Percentiles rank a stretch among this genome's conserved stretches.
Evolutionary conservation across 1,139 yeast species (phyloP).

Genomic region (Hyphopichia wangnamkhiaoensis): DNA sequence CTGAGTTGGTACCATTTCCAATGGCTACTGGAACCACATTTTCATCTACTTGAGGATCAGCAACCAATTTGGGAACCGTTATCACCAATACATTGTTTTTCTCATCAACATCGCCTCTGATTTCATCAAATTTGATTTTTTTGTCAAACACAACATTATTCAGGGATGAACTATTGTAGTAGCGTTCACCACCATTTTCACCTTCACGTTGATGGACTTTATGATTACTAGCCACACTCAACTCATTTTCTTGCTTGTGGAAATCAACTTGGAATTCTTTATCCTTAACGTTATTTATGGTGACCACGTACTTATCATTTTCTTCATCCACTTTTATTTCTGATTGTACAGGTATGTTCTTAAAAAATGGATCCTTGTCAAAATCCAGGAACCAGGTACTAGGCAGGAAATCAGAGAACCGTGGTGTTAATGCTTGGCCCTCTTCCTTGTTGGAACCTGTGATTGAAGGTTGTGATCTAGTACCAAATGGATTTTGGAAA

Average conservation of each 20-base stretch:
- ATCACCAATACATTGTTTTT: conserved; percentile 18
- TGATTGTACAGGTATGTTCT: not conserved
- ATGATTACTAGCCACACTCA: conserved; percentile 19
- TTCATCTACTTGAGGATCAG: conserved; percentile 21
- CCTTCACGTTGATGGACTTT: conserved; percentile 11
- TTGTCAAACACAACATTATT: conserved; percentile 25
- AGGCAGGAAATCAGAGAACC: not conserved
- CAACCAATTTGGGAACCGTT: conserved; percentile 22
- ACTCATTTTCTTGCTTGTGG: conserved; percentile 24
- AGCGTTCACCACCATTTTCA: conserved; percentile 17
- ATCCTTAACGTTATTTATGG: conserved; percentile 21
- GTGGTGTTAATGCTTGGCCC: not conserved
- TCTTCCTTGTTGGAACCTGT: not conserved
- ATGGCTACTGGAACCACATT: conserved; percentile 12
- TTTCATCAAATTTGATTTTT: conserved; percentile 22
- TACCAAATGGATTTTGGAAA: not conserved
- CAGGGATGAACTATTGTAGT: conserved; percentile 19
- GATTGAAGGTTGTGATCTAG: no score
- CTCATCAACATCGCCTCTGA: conserved; percentile 21
- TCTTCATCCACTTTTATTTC: conserved; percentile 22
- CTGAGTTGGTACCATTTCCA: not conserved
- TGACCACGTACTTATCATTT: conserved; percentile 23
- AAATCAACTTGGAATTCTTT: conserved; percentile 27
- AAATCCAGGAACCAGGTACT: not conserved
- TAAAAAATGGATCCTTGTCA: conserved; percentile 2